Base-by-base conservation (phyloP, 2,329 filamentous ascomycete species). In the Curvularia eragrostidis region DNA sequence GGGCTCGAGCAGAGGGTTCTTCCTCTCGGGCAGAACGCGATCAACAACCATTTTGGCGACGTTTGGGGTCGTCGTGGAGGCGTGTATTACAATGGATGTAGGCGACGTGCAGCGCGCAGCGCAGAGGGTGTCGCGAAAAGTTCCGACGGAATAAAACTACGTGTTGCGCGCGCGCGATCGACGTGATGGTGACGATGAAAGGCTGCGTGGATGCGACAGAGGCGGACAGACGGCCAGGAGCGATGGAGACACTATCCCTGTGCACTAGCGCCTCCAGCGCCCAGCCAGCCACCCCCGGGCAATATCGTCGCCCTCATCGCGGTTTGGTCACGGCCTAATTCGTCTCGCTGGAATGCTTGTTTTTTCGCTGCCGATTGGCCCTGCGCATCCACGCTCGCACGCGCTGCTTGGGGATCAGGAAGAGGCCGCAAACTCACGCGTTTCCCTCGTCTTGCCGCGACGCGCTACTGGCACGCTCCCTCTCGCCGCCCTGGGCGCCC, bases 1-100 rank as follows among this genome's bases (percentile, higher is more conserved):
- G 24, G 84, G 77, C 53, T 76, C 82, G 76, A 91, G 84, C 61
- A 90, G 81, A 63, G 85, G 87, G 75, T 91, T 91, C 72, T 83
- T 82, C 78, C 81, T 81, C 67, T 80, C 78, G 32, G 89, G 89
- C 63, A 91, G 80, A 47, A 74, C 77, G 75, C 85, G 70, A 64
- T 70, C 72, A 32, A 64, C 60, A 38, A 73, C 68, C 75, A 78
- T 78, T 55, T 49, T 68, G 39, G 61, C 51, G 48, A 32, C 10
- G 44, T 64, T 51, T 44, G 19, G 34, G 43, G 13, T 57, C 23
- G n/a, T 34, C 26, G 15, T 47, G 18, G 9, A 38, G 24, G 21
- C 48, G 41, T 12, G n/a, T 36, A 32, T 54, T 54, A 58, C 19
- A 57, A 59, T 64, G 65, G 53, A 57, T 47, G 52, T 58, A 56